Evolutionary conservation across 371 early-diverging fungal species (phyloP).

Genomic region (Rhizomucor miehei): DNA sequence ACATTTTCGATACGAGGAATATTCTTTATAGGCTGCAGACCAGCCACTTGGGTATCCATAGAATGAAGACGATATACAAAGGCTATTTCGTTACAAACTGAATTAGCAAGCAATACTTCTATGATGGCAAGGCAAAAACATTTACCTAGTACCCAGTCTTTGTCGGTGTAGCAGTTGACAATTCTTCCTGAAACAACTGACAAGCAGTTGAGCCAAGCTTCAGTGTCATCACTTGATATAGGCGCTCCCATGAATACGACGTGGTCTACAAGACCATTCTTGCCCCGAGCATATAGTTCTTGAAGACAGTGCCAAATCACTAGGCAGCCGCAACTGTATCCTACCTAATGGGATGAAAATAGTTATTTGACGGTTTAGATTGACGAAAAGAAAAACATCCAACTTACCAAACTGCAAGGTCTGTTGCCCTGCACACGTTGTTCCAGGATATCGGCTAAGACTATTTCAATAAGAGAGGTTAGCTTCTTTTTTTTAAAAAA

Average conservation of each 20-base stretch:
- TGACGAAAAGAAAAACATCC: background rate
- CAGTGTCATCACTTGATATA: slow-evolving; percentile 41
- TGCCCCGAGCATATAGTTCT: slow-evolving; percentile 69
- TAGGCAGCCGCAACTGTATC: slow-evolving; percentile 91
- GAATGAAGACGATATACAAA: slow-evolving; percentile 74
- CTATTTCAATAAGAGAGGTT: slow-evolving; percentile 18
- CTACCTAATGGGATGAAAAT: slow-evolving; percentile 33
- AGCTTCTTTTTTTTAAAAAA: background rate
- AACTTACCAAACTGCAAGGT: slow-evolving; percentile 80
- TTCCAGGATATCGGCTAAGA: slow-evolving; percentile 79
- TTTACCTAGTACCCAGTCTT: slow-evolving; percentile 87
- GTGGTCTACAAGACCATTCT: slow-evolving; percentile 52
- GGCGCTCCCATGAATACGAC: slow-evolving; percentile 67
- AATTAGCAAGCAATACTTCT: background rate
- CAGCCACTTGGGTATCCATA: slow-evolving; percentile 73
- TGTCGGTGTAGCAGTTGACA: slow-evolving; percentile 84
- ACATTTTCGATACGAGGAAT: slow-evolving; percentile 74
- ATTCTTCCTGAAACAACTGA: slow-evolving; percentile 82
- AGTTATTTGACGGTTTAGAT: background rate
- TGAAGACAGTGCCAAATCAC: slow-evolving; percentile 87
- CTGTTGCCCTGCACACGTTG: slow-evolving; percentile 87
- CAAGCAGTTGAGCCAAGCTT: slow-evolving; percentile 44
- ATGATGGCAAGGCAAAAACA: background rate
- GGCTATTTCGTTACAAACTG: slow-evolving; percentile 21
- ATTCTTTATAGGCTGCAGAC: slow-evolving; percentile 65